Base-by-base conservation (phyloP, 2,329 filamentous ascomycete species). In the Fusarium pseudoanthophilum region DNA sequence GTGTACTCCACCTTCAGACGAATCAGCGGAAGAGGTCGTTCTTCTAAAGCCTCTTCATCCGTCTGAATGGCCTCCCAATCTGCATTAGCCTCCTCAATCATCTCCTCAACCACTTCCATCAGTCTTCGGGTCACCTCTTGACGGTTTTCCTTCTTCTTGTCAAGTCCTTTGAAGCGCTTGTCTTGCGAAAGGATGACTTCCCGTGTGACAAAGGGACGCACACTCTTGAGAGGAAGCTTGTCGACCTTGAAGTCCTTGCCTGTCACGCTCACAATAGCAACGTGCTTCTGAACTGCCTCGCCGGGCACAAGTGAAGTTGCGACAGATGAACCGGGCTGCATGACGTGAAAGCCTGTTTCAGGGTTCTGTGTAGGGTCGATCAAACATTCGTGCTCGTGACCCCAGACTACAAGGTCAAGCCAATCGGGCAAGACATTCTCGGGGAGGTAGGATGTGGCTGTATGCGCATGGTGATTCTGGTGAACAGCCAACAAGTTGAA, bases 401-500 rank as follows among this genome's bases (percentile, higher is more conserved):
- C 96, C 96, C 96, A 99, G 57, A 99, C 89, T 0, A 99, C 90
- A 9, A 99, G 87, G 79, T 99, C 93, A 72, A 99, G 85, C 84
- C 97, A 98, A 24, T 94, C 91, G 0, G 96, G 97, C 1, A 99
- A 86, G 77, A 98, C 96, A 76, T 92, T 94, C 79, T 99, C 97
- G 0, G 97, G 95, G 0, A 99, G 87, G 79, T 97, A 98, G n/a
- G 93, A 92, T 0, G 95, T 98, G 24, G 95, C 90, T 0, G 94
- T 97, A 79, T 98, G 92, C 0, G 95, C 94, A 78, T 96, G 91
- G 78, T 98, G 96, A 76, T 99, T 99, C 79, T 99, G 96, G 79
- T 99, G 96, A 6, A 99, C 93, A 42, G 93, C 92, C 84, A 99
- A 92, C 66, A 99, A 82, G 78, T 98, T 98, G 86, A 98, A 99